phyloP scores from a whole-genome alignment of 805 yeast species.

The Starmerella etchellsii region DNA sequence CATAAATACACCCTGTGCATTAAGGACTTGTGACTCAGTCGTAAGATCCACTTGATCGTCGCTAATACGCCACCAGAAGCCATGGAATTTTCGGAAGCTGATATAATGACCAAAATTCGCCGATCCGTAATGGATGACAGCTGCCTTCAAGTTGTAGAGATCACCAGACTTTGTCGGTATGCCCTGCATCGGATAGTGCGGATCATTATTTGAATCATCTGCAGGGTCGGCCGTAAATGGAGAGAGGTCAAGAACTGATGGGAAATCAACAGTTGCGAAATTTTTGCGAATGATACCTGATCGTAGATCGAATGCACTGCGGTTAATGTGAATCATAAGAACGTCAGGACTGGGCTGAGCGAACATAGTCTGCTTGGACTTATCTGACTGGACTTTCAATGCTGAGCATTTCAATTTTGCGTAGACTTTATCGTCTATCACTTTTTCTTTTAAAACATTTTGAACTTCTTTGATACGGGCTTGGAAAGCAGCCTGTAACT shows the following conservation, averaged over 20 bases:
- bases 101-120: conserved; percentile 97
- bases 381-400: conserved; percentile 60
- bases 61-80: conserved; percentile 90
- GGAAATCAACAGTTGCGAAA: conserved; percentile 69
- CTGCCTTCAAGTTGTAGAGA: conserved; percentile 62
- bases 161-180: conserved; percentile 3
- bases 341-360: conserved; percentile 57
- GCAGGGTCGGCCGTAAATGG: conserved; percentile 55
- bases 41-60: conserved; percentile 80
- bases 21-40: conserved; percentile 65
- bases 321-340: conserved; percentile 73
- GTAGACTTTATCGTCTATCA: conserved; percentile 69
- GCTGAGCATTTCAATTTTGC: conserved; percentile 60
- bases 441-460: conserved; percentile 46
- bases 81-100: conserved; percentile 67
- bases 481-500: conserved; percentile 25
- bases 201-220: conserved; percentile 62
- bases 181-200: conserved; percentile 53
- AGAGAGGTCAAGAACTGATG: conserved; percentile 51
- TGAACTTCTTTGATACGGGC: conserved; percentile 39
- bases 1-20: conserved; percentile 84
- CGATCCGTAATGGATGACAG: conserved; percentile 85
- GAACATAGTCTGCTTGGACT: conserved; percentile 70
- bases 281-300: conserved; percentile 77
- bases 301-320: conserved; percentile 83